Evolutionary conservation across 257 asterid species (phyloP).

Genomic region (Jasminum sambac): DNA sequence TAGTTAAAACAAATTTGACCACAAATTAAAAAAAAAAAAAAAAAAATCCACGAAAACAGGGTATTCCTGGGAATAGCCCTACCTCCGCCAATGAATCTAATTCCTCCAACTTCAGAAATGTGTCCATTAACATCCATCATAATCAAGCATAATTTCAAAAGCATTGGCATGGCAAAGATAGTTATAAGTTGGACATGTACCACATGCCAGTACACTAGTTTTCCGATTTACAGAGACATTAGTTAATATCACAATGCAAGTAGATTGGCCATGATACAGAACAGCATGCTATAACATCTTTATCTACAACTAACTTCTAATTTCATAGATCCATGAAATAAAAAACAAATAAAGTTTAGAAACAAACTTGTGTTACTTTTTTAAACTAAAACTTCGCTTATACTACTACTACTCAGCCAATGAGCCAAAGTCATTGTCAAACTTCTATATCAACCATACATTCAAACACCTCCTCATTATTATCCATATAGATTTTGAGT

Average conservation of each 20-base stretch:
- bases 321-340: neutral
- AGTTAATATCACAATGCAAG: neutral
- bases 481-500: too few relatives aligned
- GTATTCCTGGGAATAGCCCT: too few relatives aligned
- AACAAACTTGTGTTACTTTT: too few relatives aligned
- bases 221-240: neutral
- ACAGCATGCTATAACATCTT: slow-evolving; percentile 1
- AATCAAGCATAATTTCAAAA: neutral
- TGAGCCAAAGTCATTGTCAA: neutral
- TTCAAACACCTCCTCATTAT: too few relatives aligned
- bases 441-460: neutral
- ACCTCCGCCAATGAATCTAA: too few relatives aligned
- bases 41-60: too few relatives aligned
- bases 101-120: slow-evolving; percentile 11
- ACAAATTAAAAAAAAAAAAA: too few relatives aligned
- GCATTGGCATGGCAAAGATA: neutral
- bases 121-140: neutral
- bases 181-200: neutral
- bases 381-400: too few relatives aligned
- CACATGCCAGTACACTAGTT: neutral
- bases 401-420: too few relatives aligned
- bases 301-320: slow-evolving; percentile 5
- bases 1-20: too few relatives aligned
- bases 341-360: neutral
- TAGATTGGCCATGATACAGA: neutral